Base-by-base conservation (phyloP, 257 asterid species). In the Primulina huaijiensis region DNA sequence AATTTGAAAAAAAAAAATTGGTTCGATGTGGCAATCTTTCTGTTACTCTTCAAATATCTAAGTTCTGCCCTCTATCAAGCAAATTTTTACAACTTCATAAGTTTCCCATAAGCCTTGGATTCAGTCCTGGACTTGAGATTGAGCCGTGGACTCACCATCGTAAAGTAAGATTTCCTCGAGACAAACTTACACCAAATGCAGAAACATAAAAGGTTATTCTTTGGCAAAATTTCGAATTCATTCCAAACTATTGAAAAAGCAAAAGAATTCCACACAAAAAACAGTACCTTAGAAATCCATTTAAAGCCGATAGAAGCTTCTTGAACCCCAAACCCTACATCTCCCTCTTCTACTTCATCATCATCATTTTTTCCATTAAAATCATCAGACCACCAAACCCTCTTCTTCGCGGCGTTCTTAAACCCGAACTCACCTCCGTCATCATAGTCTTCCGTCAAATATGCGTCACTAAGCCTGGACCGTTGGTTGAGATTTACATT, bases 311-410 rank as follows among this genome's bases (percentile, higher is more conserved):
- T 74, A 56, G 89, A 74, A 65, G 80, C 87, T 73, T 86, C 88
- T 27, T 76, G 73, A 67, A 73, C 68, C 68, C 85, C 86, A 74
- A 85, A 82, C 31, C 84, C 80, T 29, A 75, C 88, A 60, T 81
- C 78, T 14, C 75, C 87, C 11, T 83, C 94, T 6, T 76, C 90
- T 2, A 84, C 94, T 6, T 76, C 90, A 1, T 78, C 86, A 11
- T 80, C 87, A 25, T 64, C 75, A 7, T 85, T 90, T 8, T 74
- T 88, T 2, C 62, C 79, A 10, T 77, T 60, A 31, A 62, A 31
- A 72, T 88, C 94, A 76, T 84, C 89, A 29, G 88, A 85, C 97
- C 90, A 90, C 97, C 97, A 88, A 74, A 20, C 68, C 82, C 95
- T 80, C 87, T 69, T 78, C 79, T 75, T 87, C 78, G 76, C 69